Conservation (phyloP, 2,329 filamentous ascomycete genomes). For the Paecilomyces sp. region DNA sequence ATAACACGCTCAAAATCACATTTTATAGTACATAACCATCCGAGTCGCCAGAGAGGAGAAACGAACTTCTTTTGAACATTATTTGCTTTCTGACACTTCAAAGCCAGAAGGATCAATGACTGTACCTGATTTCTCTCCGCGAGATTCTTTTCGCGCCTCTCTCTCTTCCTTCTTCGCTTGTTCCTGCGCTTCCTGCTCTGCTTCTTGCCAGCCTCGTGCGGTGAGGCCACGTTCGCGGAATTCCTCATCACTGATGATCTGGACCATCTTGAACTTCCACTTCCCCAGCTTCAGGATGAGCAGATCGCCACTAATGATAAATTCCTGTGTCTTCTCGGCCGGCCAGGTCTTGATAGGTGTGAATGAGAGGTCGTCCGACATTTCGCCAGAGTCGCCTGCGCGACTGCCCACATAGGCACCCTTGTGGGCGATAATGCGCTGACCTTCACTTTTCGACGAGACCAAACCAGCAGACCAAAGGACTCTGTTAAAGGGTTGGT, state of each 20-base stretch:
- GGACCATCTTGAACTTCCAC: conserved; percentile 52
- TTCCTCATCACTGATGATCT: conserved; percentile 48
- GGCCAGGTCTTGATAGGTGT: conserved; percentile 40
- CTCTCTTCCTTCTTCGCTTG: not conserved
- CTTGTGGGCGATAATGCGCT: conserved; percentile 41
- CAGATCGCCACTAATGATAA: conserved; percentile 43
- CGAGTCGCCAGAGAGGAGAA: not conserved
- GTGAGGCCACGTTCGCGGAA: conserved; percentile 40
- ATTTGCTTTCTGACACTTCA: not conserved
- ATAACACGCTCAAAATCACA: not conserved
- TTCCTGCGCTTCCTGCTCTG: conserved; percentile 7
- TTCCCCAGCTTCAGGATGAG: conserved; percentile 54
- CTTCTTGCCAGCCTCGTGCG: conserved; percentile 45
- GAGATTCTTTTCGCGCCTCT: conserved; percentile 3
- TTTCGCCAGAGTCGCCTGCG: conserved; percentile 30
- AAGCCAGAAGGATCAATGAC: conserved; percentile 3
- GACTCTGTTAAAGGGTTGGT: conserved; percentile 42
- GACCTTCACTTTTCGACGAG: conserved; percentile 44
- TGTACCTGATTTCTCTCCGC: conserved; percentile 5
- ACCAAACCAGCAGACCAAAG: conserved; percentile 47
- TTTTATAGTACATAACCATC: not conserved
- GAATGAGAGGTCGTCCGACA: conserved; percentile 43
- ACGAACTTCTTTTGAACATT: not conserved
- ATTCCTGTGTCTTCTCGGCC: conserved; percentile 38
- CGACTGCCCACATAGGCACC: conserved; percentile 45